These are phyloP conservation scores for Arthrobotrys entomopaga DNA, from an alignment of 2,329 filamentous ascomycete genomes.

Conservation along the genomic window DNA sequence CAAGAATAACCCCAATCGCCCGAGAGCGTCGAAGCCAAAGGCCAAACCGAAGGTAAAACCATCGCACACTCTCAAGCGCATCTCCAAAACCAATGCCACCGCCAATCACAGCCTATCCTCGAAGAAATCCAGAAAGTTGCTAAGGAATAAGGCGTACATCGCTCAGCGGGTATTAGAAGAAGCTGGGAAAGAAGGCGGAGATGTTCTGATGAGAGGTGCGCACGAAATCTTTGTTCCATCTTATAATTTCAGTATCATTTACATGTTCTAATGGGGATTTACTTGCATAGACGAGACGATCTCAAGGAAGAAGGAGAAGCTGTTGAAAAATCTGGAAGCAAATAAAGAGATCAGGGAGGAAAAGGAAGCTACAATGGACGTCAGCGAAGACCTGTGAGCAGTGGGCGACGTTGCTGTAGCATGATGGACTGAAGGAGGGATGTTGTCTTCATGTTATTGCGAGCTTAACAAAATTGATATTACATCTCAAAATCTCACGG, in stretches of 20 bases:
- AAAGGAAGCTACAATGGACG: constrained; percentile 43
- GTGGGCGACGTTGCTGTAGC: not conserved
- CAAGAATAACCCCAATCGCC: constrained; percentile 50
- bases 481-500: too few relatives aligned
- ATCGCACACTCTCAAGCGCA: constrained; percentile 28
- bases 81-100: constrained; percentile 39
- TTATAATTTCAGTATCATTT: not conserved
- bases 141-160: constrained; percentile 45
- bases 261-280: not conserved
- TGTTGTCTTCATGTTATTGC: too few relatives aligned
- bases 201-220: constrained; percentile 42
- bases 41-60: constrained; percentile 40
- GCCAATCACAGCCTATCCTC: constrained; percentile 40
- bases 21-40: constrained; percentile 28
- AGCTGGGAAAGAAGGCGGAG: constrained; percentile 26
- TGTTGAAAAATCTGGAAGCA: constrained; percentile 34
- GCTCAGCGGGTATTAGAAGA: constrained; percentile 46
- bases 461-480: too few relatives aligned
- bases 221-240: not conserved
- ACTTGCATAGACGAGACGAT: constrained; percentile 25
- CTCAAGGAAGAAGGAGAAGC: constrained; percentile 50
- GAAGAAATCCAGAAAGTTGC: constrained; percentile 45
- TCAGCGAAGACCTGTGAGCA: constrained; percentile 37
- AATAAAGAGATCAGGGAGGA: constrained; percentile 39
- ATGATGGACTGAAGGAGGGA: not conserved